Base-by-base conservation (phyloP, 306 rosid genomes). In the Dryas alaskensis region DNA sequence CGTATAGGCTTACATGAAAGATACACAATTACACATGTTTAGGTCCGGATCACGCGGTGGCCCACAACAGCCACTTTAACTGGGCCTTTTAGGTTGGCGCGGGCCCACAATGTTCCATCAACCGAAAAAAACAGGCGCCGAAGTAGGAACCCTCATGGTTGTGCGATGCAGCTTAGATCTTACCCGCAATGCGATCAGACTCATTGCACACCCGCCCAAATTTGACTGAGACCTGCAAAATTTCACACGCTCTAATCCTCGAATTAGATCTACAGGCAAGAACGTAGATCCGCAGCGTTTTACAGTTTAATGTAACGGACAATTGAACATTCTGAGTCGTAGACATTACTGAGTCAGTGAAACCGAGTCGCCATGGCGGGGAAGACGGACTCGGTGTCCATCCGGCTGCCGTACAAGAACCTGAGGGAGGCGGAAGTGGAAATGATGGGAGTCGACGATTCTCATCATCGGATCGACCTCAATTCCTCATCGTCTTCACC, bases 361-460 rank as follows among this genome's bases (percentile, higher is more conserved):
- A 46, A 79, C 62, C 84, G 47, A 83, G 49, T 74, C 39, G 47
- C 67, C n/a, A 93, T 93, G 98, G 85, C 87, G 76, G 94, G 82
- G 58, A 88, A 65, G 71, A 69, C 85, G 43, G 92, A 86, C 74
- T 57, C 90, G 53, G 81, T 78, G 81, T 82, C 93, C 79, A 84
- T 88, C 82, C 87, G 85, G 58, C 86, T 94, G 79, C 93, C 99
- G 47, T 94, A 94, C 84, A 79, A 81, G 85, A 87, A 92, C 83
- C 84, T 94, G 63, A 85, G 66, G 74, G 80, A 83, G 44, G 83
- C 88, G 8, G 97, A 94, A 42, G 70, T 94, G 62, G 99, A 94
- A 73, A 84, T 94, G 82, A 89, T 85, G 43, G 87, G 63, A 42
- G 43, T 84, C 13, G 85, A 82, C 13, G 90, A 89, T 27, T 73